These are phyloP conservation scores for Aspergillus sp. DNA, from an alignment of 2,329 filamentous ascomycete species.

Conservation along the genomic window DNA sequence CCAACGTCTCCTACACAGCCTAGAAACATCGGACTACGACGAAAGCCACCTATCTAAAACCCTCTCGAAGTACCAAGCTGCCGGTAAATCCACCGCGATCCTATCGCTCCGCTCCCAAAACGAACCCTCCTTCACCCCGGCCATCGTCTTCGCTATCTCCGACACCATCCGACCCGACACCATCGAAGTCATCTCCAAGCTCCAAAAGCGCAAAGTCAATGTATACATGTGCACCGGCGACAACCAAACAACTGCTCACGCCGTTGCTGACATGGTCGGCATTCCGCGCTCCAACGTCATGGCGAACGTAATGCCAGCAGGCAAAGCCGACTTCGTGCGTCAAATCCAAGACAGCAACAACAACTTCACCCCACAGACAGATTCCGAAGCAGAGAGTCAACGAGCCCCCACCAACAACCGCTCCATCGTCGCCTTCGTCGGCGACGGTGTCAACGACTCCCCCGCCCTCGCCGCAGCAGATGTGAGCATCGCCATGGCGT, in stretches of 20 bases:
- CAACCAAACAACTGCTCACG: conserved; percentile 78
- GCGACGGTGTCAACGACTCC: conserved; percentile 84
- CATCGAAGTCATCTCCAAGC: conserved; percentile 61
- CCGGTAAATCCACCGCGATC: conserved; percentile 48
- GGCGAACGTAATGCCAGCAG: conserved; percentile 79
- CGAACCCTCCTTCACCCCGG: conserved; percentile 47
- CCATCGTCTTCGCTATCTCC: conserved; percentile 71
- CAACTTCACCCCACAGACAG: neutral
- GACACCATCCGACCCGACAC: conserved; percentile 80
- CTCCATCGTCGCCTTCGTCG: conserved; percentile 75
- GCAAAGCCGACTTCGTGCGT: conserved; percentile 61
- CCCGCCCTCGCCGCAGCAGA: conserved; percentile 79
- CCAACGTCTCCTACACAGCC: conserved; percentile 51
- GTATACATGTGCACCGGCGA: conserved; percentile 95
- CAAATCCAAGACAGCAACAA: conserved; percentile 35
- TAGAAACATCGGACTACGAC: conserved; percentile 33
- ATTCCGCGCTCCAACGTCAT: conserved; percentile 75
- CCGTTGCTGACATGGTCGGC: conserved; percentile 73
- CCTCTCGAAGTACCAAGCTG: conserved; percentile 42
- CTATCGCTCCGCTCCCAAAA: conserved; percentile 37
- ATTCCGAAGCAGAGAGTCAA: conserved; percentile 13
- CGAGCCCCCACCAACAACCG: conserved; percentile 31
- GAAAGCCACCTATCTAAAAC: conserved; percentile 36
- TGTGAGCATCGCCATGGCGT: conserved; percentile 78
- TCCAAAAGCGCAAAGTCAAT: conserved; percentile 66